A percentile compares a stretch with the other conserved stretches of the same genome.
phyloP scores from a whole-genome alignment of 495 filamentous ascomycete genomes.

The Glarea lozoyensis region DNA sequence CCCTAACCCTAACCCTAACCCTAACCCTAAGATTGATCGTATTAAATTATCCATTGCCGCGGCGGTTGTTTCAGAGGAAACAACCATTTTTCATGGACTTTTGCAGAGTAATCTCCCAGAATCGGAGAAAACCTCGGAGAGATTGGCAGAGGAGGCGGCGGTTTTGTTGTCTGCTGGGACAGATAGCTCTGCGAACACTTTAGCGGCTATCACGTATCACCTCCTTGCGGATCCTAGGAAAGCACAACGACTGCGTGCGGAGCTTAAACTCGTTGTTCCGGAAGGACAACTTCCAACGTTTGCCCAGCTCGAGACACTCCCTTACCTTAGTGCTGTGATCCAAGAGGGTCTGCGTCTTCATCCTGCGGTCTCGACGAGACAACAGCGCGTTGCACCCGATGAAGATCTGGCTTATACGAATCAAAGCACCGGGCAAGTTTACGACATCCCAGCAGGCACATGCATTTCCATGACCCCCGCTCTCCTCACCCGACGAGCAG shows the following conservation, averaged over 20 bases:
- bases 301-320: conserved; percentile 25
- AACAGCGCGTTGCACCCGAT: conserved; percentile 25
- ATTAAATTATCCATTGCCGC: not conserved
- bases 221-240: conserved; percentile 21
- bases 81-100: conserved; percentile 7
- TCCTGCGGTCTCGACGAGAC: conserved; percentile 25
- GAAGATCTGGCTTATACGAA: conserved; percentile 12
- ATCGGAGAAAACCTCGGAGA: conserved; percentile 20
- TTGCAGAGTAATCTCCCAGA: conserved; percentile 4
- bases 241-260: conserved; percentile 22
- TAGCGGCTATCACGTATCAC: conserved; percentile 24
- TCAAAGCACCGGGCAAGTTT: too few relatives aligned
- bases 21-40: conserved; percentile 8
- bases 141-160: conserved; percentile 22
- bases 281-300: conserved; percentile 13
- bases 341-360: conserved; percentile 33
- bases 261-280: conserved; percentile 15
- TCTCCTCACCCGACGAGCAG: conserved; percentile 33
- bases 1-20: conserved; percentile 19
- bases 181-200: conserved; percentile 16
- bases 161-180: conserved; percentile 22
- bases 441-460: conserved; percentile 23
- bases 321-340: conserved; percentile 4
- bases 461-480: conserved; percentile 37
- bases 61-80: not conserved